phyloP scores from a whole-genome alignment of 73 alveolate species.

The Tetrahymena borealis region DNA sequence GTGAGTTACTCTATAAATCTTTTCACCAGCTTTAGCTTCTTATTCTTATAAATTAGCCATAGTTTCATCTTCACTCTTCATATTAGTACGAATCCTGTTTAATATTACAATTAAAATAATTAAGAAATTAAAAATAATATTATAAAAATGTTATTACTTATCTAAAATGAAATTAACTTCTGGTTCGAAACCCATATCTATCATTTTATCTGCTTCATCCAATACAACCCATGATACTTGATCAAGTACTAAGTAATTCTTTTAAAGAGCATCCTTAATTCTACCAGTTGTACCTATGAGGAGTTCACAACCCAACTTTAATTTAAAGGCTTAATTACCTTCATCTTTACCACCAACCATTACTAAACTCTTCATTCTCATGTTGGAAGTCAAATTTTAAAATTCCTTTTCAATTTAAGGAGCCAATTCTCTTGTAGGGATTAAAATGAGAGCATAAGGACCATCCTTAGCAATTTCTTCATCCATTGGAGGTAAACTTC shows the following conservation, averaged over 20 bases:
- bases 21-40: slow-evolving; percentile 28
- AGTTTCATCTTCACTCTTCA: slow-evolving; percentile 39
- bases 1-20: slow-evolving; percentile 37
- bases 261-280: slow-evolving; percentile 77
- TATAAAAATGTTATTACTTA: slow-evolving; percentile 6
- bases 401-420: slow-evolving; percentile 76
- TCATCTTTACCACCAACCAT: slow-evolving; percentile 80
- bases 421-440: slow-evolving; percentile 97
- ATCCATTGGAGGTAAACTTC: slow-evolving; percentile 62
- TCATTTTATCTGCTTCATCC: slow-evolving; percentile 97
- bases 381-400: slow-evolving; percentile 38
- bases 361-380: slow-evolving; percentile 51
- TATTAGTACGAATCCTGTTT: slow-evolving; percentile 9
- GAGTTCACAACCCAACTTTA: slow-evolving; percentile 81
- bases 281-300: slow-evolving; percentile 96
- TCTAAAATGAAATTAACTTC: slow-evolving; percentile 61
- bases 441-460: slow-evolving; percentile 83
- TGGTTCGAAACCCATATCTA: slow-evolving; percentile 87
- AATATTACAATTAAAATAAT: neutral
- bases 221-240: slow-evolving; percentile 74
- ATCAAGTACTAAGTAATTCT: slow-evolving; percentile 76
- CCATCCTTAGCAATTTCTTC: slow-evolving; percentile 72
- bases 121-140: neutral
- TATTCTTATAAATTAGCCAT: slow-evolving; percentile 21
- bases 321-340: slow-evolving; percentile 74